These are phyloP conservation scores for Fonsecaea monophora DNA, from an alignment of 2,329 filamentous ascomycete species.

Conservation along the genomic window DNA sequence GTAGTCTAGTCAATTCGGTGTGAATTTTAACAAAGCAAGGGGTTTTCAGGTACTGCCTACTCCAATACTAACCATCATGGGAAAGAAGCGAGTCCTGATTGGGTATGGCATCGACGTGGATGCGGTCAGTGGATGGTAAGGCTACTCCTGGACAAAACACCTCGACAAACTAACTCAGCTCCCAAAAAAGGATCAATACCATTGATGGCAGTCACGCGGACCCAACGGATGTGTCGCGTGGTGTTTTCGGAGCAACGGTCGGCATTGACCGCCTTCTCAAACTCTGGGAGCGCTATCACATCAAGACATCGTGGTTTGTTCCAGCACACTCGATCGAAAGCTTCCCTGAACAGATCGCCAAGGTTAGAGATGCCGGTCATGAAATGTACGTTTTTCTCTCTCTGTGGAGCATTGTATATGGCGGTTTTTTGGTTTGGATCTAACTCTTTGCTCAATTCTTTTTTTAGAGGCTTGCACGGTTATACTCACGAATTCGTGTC, in stretches of 20 bases:
- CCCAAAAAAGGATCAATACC: conserved; percentile 22
- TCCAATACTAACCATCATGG: background rate
- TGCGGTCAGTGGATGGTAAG: conserved; percentile 71
- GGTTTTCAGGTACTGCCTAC: too few species aligned
- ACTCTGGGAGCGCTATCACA: conserved; percentile 55
- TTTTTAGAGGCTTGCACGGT: conserved; percentile 64
- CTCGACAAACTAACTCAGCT: too few species aligned
- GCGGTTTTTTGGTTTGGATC: too few species aligned
- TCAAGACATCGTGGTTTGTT: conserved; percentile 65
- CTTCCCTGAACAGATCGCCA: conserved; percentile 57
- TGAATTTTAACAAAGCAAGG: too few species aligned
- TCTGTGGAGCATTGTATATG: too few species aligned
- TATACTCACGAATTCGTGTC: conserved; percentile 76
- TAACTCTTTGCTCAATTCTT: background rate
- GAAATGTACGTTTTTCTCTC: conserved; percentile 54
- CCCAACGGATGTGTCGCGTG: conserved; percentile 73
- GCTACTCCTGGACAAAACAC: too few species aligned
- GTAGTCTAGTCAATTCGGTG: too few species aligned
- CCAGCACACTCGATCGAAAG: conserved; percentile 65
- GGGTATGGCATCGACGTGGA: conserved; percentile 76
- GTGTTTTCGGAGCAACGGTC: conserved; percentile 71
- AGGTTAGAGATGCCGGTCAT: conserved; percentile 65
- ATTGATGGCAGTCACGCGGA: conserved; percentile 42
- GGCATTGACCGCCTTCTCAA: conserved; percentile 71
- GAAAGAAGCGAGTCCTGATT: conserved; percentile 57